Conservation (phyloP, 192 early-diverging fungal species). For the Funneliformis mosseae region DNA sequence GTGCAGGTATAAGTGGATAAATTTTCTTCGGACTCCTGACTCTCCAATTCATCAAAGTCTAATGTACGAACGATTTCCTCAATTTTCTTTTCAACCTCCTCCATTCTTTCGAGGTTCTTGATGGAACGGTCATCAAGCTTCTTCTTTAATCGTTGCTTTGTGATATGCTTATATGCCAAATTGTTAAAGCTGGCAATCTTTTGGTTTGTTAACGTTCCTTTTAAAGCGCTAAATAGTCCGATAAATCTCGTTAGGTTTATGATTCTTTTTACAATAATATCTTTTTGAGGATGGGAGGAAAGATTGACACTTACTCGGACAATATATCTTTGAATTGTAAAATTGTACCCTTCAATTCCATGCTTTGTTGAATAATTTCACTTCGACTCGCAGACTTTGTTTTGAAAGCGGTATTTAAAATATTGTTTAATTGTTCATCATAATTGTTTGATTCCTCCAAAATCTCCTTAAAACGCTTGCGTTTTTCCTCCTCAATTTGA, state of each 20-base stretch:
- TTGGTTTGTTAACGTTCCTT: conserved; percentile 42
- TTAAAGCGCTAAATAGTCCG: conserved; percentile 17
- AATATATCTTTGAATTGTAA: conserved; percentile 23
- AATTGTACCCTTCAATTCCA: not conserved
- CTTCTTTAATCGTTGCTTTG: conserved; percentile 40
- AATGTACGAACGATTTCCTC: conserved; percentile 34
- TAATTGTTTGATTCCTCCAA: not conserved
- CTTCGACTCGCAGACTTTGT: not conserved
- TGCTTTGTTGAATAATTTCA: conserved; percentile 22
- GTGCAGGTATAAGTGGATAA: conserved; percentile 39
- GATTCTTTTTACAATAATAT: not conserved
- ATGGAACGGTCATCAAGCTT: conserved; percentile 42
- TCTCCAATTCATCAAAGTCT: conserved; percentile 41
- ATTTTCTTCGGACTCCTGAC: conserved; percentile 37
- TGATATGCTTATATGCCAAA: conserved; percentile 46
- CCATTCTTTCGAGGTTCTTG: conserved; percentile 43
- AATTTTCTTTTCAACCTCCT: conserved; percentile 44
- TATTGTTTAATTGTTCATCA: conserved; percentile 29
- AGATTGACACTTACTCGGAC: conserved; percentile 24
- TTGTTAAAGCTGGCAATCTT: conserved; percentile 46
- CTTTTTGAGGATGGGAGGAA: not conserved
- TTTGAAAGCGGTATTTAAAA: conserved; percentile 23
- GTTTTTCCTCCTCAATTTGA: not conserved
- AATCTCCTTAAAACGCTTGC: conserved; percentile 12
- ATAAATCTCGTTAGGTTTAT: too few species aligned